phyloP scores from a whole-genome alignment of 768 basidiomycete species.

The Sarcomyxa edulis region DNA sequence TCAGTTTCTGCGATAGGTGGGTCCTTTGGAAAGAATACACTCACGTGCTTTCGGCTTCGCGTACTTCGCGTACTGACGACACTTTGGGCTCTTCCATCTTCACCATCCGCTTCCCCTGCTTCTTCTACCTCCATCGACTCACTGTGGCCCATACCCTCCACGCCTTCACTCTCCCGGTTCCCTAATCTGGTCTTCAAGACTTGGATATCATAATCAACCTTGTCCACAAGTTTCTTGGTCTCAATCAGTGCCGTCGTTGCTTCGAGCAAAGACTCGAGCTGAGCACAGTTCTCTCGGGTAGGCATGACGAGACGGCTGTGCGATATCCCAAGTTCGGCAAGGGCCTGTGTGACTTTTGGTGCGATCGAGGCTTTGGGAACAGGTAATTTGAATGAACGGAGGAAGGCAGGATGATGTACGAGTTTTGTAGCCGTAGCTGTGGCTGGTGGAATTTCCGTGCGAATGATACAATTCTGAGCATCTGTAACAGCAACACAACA shows the following conservation, averaged over 20 bases:
- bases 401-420: conserved; percentile 71
- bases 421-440: conserved; percentile 62
- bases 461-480: conserved; percentile 65
- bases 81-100: conserved; percentile 61
- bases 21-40: conserved; percentile 13
- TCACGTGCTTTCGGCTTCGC: conserved; percentile 56
- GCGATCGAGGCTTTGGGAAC: conserved; percentile 68
- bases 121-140: conserved; percentile 30
- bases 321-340: conserved; percentile 72
- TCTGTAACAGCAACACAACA: conserved; percentile 40
- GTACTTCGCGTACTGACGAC: conserved; percentile 53
- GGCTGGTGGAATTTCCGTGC: conserved; percentile 47
- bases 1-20: background rate
- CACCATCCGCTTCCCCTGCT: conserved; percentile 30
- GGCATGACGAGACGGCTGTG: conserved; percentile 88
- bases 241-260: conserved; percentile 76
- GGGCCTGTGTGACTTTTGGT: conserved; percentile 70
- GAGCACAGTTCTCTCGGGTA: conserved; percentile 72
- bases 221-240: conserved; percentile 82
- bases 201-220: conserved; percentile 80
- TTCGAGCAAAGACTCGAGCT: conserved; percentile 69
- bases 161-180: conserved; percentile 41
- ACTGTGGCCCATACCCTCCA: conserved; percentile 20
- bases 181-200: conserved; percentile 61
- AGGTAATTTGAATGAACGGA: conserved; percentile 86